phyloP scores from a whole-genome alignment of 1,284 basidiomycete genomes.

The Cerioporus squamosus region DNA sequence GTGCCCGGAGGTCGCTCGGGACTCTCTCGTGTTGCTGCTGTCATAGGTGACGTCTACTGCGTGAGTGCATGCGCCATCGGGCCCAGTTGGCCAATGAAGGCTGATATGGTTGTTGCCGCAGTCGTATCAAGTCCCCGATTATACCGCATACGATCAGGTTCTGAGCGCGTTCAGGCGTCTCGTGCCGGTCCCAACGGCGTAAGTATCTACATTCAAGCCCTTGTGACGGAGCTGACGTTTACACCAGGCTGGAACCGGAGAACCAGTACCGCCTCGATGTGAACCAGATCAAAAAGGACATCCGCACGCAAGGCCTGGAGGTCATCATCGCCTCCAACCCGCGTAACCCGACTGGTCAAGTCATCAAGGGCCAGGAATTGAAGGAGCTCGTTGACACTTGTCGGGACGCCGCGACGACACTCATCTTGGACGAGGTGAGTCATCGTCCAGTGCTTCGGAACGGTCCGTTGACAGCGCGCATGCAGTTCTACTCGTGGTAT shows the following conservation, averaged over 20 bases:
- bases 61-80: conserved; percentile 40
- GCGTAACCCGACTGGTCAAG: conserved; percentile 90
- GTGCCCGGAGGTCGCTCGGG: conserved; percentile 91
- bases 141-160: conserved; percentile 86
- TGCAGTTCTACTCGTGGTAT: conserved; percentile 90
- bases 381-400: conserved; percentile 78
- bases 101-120: conserved; percentile 30
- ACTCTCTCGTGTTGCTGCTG: conserved; percentile 88
- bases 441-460: background rate
- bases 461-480: background rate
- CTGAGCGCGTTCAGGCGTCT: conserved; percentile 88
- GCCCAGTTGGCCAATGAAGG: too few relatives aligned
- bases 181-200: conserved; percentile 89
- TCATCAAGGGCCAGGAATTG: conserved; percentile 76
- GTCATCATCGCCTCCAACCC: conserved; percentile 92
- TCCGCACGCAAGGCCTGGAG: conserved; percentile 78
- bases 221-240: conserved; percentile 4
- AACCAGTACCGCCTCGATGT: conserved; percentile 76
- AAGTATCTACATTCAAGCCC: conserved; percentile 16
- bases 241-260: conserved; percentile 33
- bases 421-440: conserved; percentile 86
- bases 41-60: conserved; percentile 84
- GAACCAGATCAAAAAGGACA: conserved; percentile 75
- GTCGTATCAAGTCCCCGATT: conserved; percentile 88
- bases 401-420: conserved; percentile 71